Evolutionary conservation across 345 rosid genomes (phyloP).

Genomic region (Pistacia vera): DNA sequence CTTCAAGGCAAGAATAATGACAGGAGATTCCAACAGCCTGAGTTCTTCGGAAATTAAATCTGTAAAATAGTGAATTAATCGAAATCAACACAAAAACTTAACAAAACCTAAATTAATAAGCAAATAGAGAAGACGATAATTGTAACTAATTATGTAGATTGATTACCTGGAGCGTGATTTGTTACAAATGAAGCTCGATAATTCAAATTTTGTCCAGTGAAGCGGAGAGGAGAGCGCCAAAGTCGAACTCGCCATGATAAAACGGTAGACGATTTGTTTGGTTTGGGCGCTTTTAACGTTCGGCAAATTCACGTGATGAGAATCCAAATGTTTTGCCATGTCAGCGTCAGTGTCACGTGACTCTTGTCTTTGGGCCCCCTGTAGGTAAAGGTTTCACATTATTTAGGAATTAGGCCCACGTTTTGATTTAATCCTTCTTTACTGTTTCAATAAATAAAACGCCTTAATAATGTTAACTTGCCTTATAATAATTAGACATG

Average conservation of each 20-base stretch:
- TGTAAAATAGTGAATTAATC: slow-evolving; percentile 21
- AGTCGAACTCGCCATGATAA: slow-evolving; percentile 23
- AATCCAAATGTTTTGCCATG: neutral
- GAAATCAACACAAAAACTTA: neutral
- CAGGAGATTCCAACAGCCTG: slow-evolving; percentile 38
- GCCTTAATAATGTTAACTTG: too few species aligned
- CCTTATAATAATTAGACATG: too few species aligned
- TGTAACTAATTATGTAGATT: neutral
- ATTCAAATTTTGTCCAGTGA: slow-evolving; percentile 4
- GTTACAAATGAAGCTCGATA: slow-evolving; percentile 16
- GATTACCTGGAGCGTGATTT: slow-evolving; percentile 25
- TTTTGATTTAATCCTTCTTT: too few species aligned
- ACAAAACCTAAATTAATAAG: neutral
- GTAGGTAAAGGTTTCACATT: too few species aligned
- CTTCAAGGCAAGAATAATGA: slow-evolving; percentile 75
- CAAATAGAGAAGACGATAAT: neutral
- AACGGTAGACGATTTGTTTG: neutral
- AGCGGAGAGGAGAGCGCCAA: slow-evolving; percentile 18
- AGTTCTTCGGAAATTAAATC: slow-evolving; percentile 30
- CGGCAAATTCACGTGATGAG: neutral
- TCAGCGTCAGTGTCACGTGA: neutral
- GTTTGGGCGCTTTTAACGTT: neutral
- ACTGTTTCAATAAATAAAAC: too few species aligned
- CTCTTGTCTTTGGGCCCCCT: neutral
- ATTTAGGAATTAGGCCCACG: too few species aligned